Evolutionary conservation across 257 asterid species (phyloP), one percentile per base, ranked within the genome.

Genomic region (Jasminum sambac): DNA sequence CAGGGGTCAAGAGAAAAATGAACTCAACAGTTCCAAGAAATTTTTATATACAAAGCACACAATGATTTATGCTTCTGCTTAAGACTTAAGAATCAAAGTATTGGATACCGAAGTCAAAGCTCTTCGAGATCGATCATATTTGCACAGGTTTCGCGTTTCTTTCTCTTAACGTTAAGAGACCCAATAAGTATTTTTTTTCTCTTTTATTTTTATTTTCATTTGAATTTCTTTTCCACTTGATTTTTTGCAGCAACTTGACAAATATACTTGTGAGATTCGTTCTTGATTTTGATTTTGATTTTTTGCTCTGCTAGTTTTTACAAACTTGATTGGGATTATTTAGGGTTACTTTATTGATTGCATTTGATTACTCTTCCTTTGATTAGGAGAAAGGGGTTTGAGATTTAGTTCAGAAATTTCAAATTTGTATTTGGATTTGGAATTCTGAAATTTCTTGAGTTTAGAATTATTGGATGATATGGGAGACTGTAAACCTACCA

Each of bases 401-500:
- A 55, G 7, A 19, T 55, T 55, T 21, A 8, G 30, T 55, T 26
- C 19, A 55, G 6, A 7, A 55, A 55, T 55, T 55, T 19, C 62
- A 8, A 21, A 55, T 21, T 55, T 55, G 25, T 55, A 19, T 19
- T 21, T 55, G 16, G 6, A 9, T 21, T 21, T 55, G 16, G 6
- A 9, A 8, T 21, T 21, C 30, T 21, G 34, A 19, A 13, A 21
- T 55, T 55, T 55, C 34, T 55, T 19, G 62, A 55, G 6, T 55
- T 21, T 55, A 6, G 0, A 13, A 55, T 10, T 66, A 41, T 70
- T 71, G 81, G 30, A 48, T 80, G 72, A 43, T 44, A 84, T 89
- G 97, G 91, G 89, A 64, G 96, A 89, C 69, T 83, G 78, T 74
- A 55, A 73, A 77, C 50, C 77, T 64, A 11, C 79, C 21, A n/a